These are phyloP conservation scores for Xenoacremonium recifei DNA, from an alignment of 2,329 filamentous ascomycete species.

Conservation along the genomic window DNA sequence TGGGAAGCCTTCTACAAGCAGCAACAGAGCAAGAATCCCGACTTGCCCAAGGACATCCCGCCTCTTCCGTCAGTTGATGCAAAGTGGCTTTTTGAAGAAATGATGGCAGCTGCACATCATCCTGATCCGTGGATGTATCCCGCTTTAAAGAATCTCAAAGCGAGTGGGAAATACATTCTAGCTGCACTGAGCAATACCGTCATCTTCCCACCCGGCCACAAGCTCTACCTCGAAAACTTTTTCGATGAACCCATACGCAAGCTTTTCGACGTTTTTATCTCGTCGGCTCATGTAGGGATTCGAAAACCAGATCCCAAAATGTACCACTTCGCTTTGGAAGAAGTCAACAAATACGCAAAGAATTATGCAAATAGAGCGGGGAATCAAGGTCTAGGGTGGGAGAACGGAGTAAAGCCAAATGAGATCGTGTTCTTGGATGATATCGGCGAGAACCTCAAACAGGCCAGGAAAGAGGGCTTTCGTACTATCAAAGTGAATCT, in stretches of 20 bases:
- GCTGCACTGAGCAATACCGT: slow-evolving; percentile 89
- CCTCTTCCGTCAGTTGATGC: slow-evolving; percentile 72
- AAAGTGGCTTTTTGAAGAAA: slow-evolving; percentile 80
- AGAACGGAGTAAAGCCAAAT: slow-evolving; percentile 50
- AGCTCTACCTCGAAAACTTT: slow-evolving; percentile 55
- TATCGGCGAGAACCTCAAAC: slow-evolving; percentile 90
- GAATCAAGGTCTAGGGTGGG: slow-evolving; percentile 43
- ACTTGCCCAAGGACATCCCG: slow-evolving; percentile 45
- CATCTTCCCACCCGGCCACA: slow-evolving; percentile 75
- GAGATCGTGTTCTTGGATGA: slow-evolving; percentile 90
- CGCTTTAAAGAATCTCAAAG: slow-evolving; percentile 68
- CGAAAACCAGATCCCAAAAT: slow-evolving; percentile 84
- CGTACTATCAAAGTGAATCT: slow-evolving; percentile 81
- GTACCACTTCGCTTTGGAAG: slow-evolving; percentile 70
- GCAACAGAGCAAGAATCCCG: slow-evolving; percentile 41
- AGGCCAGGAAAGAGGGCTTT: slow-evolving; percentile 71
- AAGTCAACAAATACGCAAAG: slow-evolving; percentile 62
- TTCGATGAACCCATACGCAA: slow-evolving; percentile 57
- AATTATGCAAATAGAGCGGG: slow-evolving; percentile 42
- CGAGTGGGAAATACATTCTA: slow-evolving; percentile 65
- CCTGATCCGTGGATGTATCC: slow-evolving; percentile 89
- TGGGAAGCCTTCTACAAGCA: slow-evolving; percentile 67
- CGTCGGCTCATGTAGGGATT: slow-evolving; percentile 80
- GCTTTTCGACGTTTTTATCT: slow-evolving; percentile 85
- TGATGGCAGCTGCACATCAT: slow-evolving; percentile 73